Evolutionary conservation across 2,329 filamentous ascomycete species (phyloP).

Genomic region (Fusarium pininemorale): DNA sequence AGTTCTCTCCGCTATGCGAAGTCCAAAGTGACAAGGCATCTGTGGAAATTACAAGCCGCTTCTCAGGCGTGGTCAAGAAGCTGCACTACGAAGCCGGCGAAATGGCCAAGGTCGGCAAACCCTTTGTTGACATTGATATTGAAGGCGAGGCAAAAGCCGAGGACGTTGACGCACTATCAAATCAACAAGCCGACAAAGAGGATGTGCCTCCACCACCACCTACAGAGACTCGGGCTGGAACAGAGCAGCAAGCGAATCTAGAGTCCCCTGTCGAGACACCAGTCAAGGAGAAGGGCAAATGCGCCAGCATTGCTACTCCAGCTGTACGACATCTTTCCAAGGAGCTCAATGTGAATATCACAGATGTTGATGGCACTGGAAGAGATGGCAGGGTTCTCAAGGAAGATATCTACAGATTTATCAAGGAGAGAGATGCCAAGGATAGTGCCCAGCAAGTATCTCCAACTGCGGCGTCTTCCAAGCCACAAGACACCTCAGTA

Average conservation of each 20-base stretch:
- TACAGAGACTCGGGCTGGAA: slow-evolving; percentile 20
- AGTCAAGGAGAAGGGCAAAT: slow-evolving; percentile 63
- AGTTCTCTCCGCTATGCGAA: slow-evolving; percentile 97
- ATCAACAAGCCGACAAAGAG: slow-evolving; percentile 45
- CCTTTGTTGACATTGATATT: slow-evolving; percentile 94
- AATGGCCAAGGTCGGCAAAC: slow-evolving; percentile 94
- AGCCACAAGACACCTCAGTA: slow-evolving; percentile 46
- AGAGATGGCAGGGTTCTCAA: slow-evolving; percentile 92
- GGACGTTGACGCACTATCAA: slow-evolving; percentile 48
- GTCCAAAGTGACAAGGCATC: slow-evolving; percentile 97
- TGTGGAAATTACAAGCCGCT: slow-evolving; percentile 92
- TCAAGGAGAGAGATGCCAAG: slow-evolving; percentile 61
- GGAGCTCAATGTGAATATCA: slow-evolving; percentile 79
- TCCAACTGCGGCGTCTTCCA: slow-evolving; percentile 35
- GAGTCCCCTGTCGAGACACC: slow-evolving; percentile 11
- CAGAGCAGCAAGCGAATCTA: slow-evolving; percentile 1
- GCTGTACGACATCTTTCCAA: slow-evolving; percentile 90
- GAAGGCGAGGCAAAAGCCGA: slow-evolving; percentile 72
- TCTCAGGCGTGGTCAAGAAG: slow-evolving; percentile 95
- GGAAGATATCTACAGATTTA: slow-evolving; percentile 84
- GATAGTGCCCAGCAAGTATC: slow-evolving; percentile 31
- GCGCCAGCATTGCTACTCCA: slow-evolving; percentile 84
- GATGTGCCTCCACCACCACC: slow-evolving; percentile 38
- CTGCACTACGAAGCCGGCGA: slow-evolving; percentile 95
- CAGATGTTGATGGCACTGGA: slow-evolving; percentile 82